Evolutionary conservation across 192 early-diverging fungal species (phyloP), one percentile per base, ranked within the genome.

Genomic region (Allomyces macrogynus): DNA sequence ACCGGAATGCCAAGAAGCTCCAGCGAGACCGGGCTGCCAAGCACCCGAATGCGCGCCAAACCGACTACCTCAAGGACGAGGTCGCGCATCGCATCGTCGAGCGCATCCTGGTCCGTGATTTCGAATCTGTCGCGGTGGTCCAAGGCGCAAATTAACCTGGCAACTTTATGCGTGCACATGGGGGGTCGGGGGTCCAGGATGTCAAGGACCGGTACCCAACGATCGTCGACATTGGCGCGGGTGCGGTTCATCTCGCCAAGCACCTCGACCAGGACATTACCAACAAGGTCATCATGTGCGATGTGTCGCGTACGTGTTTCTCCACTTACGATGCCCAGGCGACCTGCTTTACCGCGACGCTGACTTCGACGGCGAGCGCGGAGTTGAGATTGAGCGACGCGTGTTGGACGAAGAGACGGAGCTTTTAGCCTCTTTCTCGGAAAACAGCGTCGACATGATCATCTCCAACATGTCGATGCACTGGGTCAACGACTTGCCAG

Each of bases 401-500:
- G 79, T 88, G 10, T 84, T 88, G n/a, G 86, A 94, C 72, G 90
- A 94, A 77, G 94, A 97, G 63, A 20, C 49, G 12, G 12, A 14
- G 20, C 20, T 57, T 3, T 42, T 68, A 9, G 73, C 89, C 8
- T 72, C 77, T 18, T 93, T 97, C 73, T 82, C 78, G 27, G 84
- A 87, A 44, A 80, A 93, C 74, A 86, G 85, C 27, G 70, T 95
- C 67, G 94, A 97, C 62, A 87, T 86, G 12, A 87, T 97, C 20
- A 73, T 97, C 44, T 90, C 88, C 71, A 87, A 80, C 62, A 66
- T 95, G 65, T 80, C 84, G 3, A 76, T 95, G 78, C 91, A 97
- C 72, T 97, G 94, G 94, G 86, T 97, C 54, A 97, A 97, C 66
- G 94, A 97, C 75, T 79, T 97, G 27, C 91, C 90, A n/a, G 87